These are phyloP conservation scores for Striga asiatica DNA, from an alignment of 257 asterid genomes.

Conservation along the genomic window DNA sequence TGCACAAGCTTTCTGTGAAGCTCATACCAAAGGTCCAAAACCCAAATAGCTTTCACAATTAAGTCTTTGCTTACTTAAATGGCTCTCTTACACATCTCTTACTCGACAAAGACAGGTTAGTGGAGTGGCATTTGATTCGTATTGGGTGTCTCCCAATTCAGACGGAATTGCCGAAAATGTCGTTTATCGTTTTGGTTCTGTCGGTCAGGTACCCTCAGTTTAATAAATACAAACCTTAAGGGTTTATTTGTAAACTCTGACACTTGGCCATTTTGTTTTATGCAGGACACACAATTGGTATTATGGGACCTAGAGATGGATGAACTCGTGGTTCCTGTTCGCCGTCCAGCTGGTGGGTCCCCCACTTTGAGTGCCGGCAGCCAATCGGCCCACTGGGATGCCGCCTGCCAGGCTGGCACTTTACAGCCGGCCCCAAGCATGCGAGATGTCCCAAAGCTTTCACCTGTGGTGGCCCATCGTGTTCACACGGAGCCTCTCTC, in stretches of 20 bases:
- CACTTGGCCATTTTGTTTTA: background rate
- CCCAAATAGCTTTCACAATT: too few relatives aligned
- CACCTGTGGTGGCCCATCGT: conserved; percentile 79
- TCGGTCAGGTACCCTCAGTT: conserved; percentile 67
- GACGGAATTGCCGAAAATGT: conserved; percentile 71
- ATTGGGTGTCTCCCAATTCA: conserved; percentile 84
- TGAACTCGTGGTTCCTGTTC: conserved; percentile 94
- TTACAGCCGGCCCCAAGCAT: conserved; percentile 88
- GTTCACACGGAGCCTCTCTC: conserved; percentile 98
- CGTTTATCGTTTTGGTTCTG: conserved; percentile 96
- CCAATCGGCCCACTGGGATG: conserved; percentile 94
- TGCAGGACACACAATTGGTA: conserved; percentile 81
- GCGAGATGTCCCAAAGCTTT: conserved; percentile 77
- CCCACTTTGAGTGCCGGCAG: conserved; percentile 86
- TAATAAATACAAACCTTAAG: too few relatives aligned
- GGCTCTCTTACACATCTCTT: background rate
- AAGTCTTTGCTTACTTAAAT: too few relatives aligned
- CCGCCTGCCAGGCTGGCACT: conserved; percentile 60
- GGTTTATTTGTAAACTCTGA: background rate
- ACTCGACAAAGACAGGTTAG: conserved; percentile 62
- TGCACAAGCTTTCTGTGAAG: too few relatives aligned
- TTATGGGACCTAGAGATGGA: conserved; percentile 98
- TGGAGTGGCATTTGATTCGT: conserved; percentile 94
- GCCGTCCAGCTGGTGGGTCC: conserved; percentile 88
- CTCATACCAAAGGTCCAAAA: too few relatives aligned